Evolutionary conservation across 345 rosid species (phyloP), one percentile per base, ranked within the genome.

Genomic region (Eucalyptus globulus): DNA sequence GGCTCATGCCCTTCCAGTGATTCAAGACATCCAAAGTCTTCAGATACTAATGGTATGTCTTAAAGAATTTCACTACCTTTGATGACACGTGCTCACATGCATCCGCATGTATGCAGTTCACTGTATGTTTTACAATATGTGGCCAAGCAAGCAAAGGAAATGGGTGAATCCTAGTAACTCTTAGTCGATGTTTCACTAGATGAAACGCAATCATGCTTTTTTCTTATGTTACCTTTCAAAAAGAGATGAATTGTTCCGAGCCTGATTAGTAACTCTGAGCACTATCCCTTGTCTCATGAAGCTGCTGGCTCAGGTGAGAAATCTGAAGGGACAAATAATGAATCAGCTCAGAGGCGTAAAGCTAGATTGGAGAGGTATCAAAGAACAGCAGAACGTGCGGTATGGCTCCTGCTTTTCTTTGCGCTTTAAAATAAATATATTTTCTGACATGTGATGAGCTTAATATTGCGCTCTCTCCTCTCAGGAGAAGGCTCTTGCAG

Each of bases 401-500:
- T 97, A 95, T 50, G 94, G n/a, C 87, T 91, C 83, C 43, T 91
- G 37, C 47, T 87, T 80, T 69, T 54, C 16, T 80, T 53, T 34
- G 4, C 14, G 24, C 50, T 37, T 54, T 60, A 56, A 19, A 80
- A 86, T 45, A 80, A 85, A 60, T 34, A 51, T 80, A 81, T 89
- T 86, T 89, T 69, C 62, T 37, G 87, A 87, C 72, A 45, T 85
- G 69, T 89, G 60, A 90, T 44, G 87, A 87, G 47, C 49, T 90
- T 88, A 50, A 34, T 49, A 89, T n/a, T 89, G 86, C 26, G 81
- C 67, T 53, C 87, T 69, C 87, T 91, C 50, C 43, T 94, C 95
- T 90, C 97, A 97, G 99, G 98, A 95, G 72, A 96, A 96, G 90
- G 98, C 97, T 91, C 98, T 97, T 87, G 97, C 96, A 83, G 99